Base-by-base conservation (phyloP, 208 protist species). In the Leptomonas pyrrhocoris region DNA sequence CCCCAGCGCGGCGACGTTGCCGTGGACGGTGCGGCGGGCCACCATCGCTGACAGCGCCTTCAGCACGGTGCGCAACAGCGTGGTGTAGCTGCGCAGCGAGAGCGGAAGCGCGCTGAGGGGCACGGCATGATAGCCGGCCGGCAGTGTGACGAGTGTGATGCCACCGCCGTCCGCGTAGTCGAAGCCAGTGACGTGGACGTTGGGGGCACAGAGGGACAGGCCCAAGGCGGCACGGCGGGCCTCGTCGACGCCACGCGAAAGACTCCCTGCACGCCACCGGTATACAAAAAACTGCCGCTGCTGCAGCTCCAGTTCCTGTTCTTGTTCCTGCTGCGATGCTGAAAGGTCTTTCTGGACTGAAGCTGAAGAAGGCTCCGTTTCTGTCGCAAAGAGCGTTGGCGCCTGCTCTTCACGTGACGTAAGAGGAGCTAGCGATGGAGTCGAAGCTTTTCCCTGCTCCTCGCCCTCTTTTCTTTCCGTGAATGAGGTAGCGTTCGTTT, bases 11-110 rank as follows among this genome's bases (percentile, higher is more conserved):
- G 70, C 49, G 28, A 95, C 36, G 48, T 80, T 81, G 23, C 86
- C 90, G 73, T 95, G 87, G 19, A 94, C 73, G 2, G 81, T 84
- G 66, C 90, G 90, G 13, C 81, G 85, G 12, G 86, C 81, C 53
- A 95, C 78, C 70, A 91, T 83, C 40, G 77, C 65, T 13, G 88
- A 87, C 23, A 95, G 62, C 58, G 83, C 65, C 51, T 77, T 70
- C 49, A 90, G 55, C 7, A 92, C 42, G 15, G 85, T 78, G 61
- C 83, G 85, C 67, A 91, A 66, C 48, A 79, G 72, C 19, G 78
- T 84, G 16, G 76, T 72, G 68, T 86, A 93, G 27, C 80, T 78
- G 42, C 77, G 65, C 27, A 77, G 60, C 15, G 73, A 69, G n/a
- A 92, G 51, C 23, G 85, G 85, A 1, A 95, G 73, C 0, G 54